phyloP scores from a whole-genome alignment of 2,329 filamentous ascomycete genomes.

The Beauveria sp. region DNA sequence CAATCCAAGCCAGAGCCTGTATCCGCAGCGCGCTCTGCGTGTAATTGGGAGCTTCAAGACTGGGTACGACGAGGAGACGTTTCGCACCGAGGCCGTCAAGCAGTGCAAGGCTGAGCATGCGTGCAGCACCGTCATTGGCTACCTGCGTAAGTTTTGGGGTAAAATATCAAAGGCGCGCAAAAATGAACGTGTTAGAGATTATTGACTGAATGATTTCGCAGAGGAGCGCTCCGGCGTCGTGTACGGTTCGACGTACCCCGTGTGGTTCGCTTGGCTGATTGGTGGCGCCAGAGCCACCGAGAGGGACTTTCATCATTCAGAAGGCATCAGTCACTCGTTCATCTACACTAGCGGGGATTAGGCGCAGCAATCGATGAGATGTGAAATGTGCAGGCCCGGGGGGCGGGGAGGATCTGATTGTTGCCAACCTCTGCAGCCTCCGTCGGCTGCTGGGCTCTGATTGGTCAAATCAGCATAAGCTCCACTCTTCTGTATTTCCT shows the following conservation, averaged over 20 bases:
- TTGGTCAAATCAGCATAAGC: too few relatives aligned
- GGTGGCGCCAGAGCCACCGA: neutral
- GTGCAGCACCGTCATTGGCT: conserved; percentile 8
- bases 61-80: neutral
- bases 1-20: neutral
- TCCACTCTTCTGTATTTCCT: too few relatives aligned
- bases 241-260: neutral
- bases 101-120: conserved; percentile 5
- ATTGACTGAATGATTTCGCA: neutral
- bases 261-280: conserved; percentile 8
- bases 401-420: too few relatives aligned
- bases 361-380: too few relatives aligned
- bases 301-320: neutral
- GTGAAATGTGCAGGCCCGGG: too few relatives aligned
- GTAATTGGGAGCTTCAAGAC: neutral
- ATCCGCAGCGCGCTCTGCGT: conserved; percentile 1
- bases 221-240: conserved; percentile 1
- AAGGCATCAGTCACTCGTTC: neutral
- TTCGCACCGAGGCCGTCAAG: conserved; percentile 1
- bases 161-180: too few relatives aligned
- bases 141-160: neutral
- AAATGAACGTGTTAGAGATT: neutral
- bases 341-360: conserved; percentile 4
- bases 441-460: too few relatives aligned
- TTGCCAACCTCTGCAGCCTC: too few relatives aligned